Base-by-base conservation (phyloP, 129 eudicot genomes). In the Helianthus annuus region DNA sequence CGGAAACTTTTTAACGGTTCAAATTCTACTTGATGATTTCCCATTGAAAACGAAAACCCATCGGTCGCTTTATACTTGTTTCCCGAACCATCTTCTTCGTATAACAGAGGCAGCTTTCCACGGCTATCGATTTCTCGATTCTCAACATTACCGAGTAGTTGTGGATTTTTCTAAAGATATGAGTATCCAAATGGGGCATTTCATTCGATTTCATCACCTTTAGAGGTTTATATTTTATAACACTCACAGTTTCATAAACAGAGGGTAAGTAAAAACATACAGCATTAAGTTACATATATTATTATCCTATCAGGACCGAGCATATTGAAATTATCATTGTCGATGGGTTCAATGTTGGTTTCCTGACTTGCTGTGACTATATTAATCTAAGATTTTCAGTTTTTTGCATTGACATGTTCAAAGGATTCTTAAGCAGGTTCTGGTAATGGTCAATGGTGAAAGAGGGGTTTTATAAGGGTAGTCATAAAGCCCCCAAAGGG, bases 301-400 rank as follows among this genome's bases (percentile, higher is more conserved):
- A 3, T 42, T 7, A n/a, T 42, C 46, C n/a, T 49, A 60, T 22
- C 57, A 42, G 4, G 58, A 52, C 15, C 10, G 68, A 58, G 46
- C 32, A 71, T 68, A 71, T 71, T 54, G 77, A 40, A 53, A 69
- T 78, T 64, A 71, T 78, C 82, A 22, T 12, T 71, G 59, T 71
- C 32, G 82, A 71, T 71, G 62, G 32, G 77, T 78, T 32, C 77
- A 71, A 63, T 70, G 77, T 71, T 44, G 73, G 34, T 67, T n/a
- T n/a, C n/a, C n/a, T n/a, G n/a, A n/a, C n/a, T 42, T 5, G 42
- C 17, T 42, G 63, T 63, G 62, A 54, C 66, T 34, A 75, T 69
- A 70, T 70, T 65, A 66, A 62, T 74, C 68, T 22, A 69, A 75
- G 77, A 70, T n/a, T n/a, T n/a, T n/a, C 17, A 77, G 39, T n/a